Evolutionary conservation across 225 moss, liverwort and hornwort genomes (phyloP), one percentile per base, ranked within the genome.

Genomic region (Neckera pumila): DNA sequence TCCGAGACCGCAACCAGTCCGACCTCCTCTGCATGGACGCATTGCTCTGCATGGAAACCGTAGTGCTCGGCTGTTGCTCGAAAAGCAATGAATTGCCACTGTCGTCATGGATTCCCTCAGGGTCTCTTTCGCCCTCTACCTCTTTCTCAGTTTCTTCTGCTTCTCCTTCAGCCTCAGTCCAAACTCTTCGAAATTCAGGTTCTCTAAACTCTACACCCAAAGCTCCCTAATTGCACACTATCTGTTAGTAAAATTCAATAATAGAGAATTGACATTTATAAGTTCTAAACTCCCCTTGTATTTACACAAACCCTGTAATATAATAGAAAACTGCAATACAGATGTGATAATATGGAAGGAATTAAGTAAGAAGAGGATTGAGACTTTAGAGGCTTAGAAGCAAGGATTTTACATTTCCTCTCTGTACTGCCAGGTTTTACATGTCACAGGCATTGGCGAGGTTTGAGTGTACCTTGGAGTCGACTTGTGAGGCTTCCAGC

Each of bases 1-100:
- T 97, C 84, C 90, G 92, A 80, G 92, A 87, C 75, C 89, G 88
- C 80, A 92, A 83, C 96, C 95, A 97, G 54, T 95, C 93, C 36
- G 90, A 88, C 86, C 92, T 90, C 84, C 95, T 96, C 80, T 93
- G 91, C 92, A 90, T 89, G 65, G 92, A 94, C 17, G 91, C 85
- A 85, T 83, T 89, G 76, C n/a, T 91, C 86, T 82, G 93, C 58
- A 72, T 89, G 31, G 87, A 76, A 42, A 71, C 38, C 38, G 86
- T 51, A 64, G 25, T 43, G 62, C 81, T 84, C 28, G 77, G 33
- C 34, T 87, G 88, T 72, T 89, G 83, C 78, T 93, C 91, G 83
- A 94, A 94, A 42, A 84, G 91, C 66, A 89, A 79, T 66, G 91
- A 86, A 49, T 81, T 92, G 23, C 87, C 90, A 22, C 88, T 89